phyloP scores from a whole-genome alignment of 192 early-diverging fungal genomes.

The Funneliformis mosseae region DNA sequence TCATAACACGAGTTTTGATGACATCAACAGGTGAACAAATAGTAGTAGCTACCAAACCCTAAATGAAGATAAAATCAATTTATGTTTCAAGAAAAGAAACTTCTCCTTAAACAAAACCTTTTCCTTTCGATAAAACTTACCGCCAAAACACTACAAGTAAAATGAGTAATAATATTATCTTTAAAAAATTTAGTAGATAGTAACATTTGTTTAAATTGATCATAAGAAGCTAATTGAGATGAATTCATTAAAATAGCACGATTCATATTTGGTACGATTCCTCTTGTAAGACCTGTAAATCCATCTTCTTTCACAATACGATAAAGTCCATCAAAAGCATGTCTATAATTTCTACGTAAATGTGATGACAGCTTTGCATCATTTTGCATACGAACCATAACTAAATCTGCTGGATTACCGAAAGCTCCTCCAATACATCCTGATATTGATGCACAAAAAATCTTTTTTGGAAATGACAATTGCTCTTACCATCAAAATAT shows the following conservation, averaged over 20 bases:
- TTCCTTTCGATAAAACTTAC: slow-evolving; percentile 45
- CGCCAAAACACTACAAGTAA: slow-evolving; percentile 70
- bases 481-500: slow-evolving; percentile 35
- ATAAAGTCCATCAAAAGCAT: slow-evolving; percentile 71
- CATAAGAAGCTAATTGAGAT: slow-evolving; percentile 75
- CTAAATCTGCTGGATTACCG: slow-evolving; percentile 81
- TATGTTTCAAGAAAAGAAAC: background rate
- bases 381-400: slow-evolving; percentile 82
- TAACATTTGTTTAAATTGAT: slow-evolving; percentile 75
- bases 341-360: slow-evolving; percentile 70
- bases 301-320: slow-evolving; percentile 85
- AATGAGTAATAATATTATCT: slow-evolving; percentile 70
- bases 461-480: slow-evolving; percentile 45
- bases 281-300: slow-evolving; percentile 76
- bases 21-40: slow-evolving; percentile 80
- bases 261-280: slow-evolving; percentile 86
- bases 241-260: slow-evolving; percentile 86
- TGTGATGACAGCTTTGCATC: slow-evolving; percentile 68
- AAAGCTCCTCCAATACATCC: slow-evolving; percentile 65
- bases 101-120: background rate
- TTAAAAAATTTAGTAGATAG: slow-evolving; percentile 57
- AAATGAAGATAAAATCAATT: background rate
- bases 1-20: slow-evolving; percentile 88
- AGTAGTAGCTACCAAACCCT: slow-evolving; percentile 76
- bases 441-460: slow-evolving; percentile 48